Evolutionary conservation across 2,329 filamentous ascomycete species (phyloP).

Genomic region (Alternaria dauci): DNA sequence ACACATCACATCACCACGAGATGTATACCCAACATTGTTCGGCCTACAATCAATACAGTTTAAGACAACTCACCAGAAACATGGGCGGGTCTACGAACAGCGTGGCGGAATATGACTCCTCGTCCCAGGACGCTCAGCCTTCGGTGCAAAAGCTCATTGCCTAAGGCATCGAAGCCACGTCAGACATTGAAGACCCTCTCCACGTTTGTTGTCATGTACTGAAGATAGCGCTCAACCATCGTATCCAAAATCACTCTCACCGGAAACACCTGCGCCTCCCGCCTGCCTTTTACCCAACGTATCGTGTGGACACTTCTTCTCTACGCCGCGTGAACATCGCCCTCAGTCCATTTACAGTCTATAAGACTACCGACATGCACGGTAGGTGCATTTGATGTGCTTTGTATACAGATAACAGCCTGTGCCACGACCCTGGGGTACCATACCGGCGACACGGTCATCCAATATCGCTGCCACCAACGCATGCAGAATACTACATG

Average conservation of each 20-base stretch:
- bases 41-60: not conserved
- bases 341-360: constrained; percentile 6
- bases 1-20: constrained; percentile 6
- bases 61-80: not conserved
- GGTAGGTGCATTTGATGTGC: constrained; percentile 19
- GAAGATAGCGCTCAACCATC: not conserved
- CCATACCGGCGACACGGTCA: not conserved
- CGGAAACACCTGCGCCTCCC: not conserved
- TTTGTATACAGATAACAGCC: not conserved
- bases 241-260: not conserved
- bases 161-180: constrained; percentile 13
- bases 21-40: constrained; percentile 13
- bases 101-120: constrained; percentile 5
- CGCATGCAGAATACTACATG: not conserved
- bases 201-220: not conserved
- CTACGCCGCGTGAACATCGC: constrained; percentile 4
- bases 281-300: not conserved
- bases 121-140: not conserved
- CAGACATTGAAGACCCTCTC: not conserved
- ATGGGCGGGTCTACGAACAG: not conserved
- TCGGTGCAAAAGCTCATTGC: not conserved
- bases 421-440: not conserved
- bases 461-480: not conserved
- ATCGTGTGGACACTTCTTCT: not conserved
- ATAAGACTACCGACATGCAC: constrained; percentile 22